phyloP scores from a whole-genome alignment of 805 yeast genomes.

The Wickerhamiella lipophila region DNA sequence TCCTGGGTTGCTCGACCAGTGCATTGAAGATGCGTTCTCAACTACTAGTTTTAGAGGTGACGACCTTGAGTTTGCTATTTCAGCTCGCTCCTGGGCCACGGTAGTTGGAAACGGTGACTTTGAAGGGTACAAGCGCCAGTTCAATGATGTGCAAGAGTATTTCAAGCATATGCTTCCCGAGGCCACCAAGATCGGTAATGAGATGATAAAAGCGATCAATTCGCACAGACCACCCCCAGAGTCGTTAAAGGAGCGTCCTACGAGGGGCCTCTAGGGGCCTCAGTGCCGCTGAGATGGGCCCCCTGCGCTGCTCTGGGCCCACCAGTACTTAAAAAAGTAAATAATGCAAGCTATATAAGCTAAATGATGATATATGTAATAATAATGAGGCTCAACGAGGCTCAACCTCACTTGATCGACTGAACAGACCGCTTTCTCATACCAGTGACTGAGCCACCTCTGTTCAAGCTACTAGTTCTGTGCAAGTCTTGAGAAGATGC shows the following conservation, averaged over 20 bases:
- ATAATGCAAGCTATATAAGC: background rate
- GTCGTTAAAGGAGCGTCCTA: background rate
- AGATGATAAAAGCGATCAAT: constrained; percentile 49
- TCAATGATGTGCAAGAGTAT: constrained; percentile 70
- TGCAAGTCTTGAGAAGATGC: background rate
- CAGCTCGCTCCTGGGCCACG: constrained; percentile 79
- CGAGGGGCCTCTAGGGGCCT: background rate
- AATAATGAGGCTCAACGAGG: too few species aligned
- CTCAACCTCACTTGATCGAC: background rate
- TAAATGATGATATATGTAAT: too few species aligned
- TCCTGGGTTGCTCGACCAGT: constrained; percentile 68
- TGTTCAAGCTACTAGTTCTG: background rate
- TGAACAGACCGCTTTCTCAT: constrained; percentile 1
- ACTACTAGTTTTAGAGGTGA: constrained; percentile 68
- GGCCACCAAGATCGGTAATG: constrained; percentile 81
- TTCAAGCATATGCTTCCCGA: constrained; percentile 79
- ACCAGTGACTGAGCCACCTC: background rate
- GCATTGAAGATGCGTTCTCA: constrained; percentile 56
- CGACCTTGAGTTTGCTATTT: constrained; percentile 83
- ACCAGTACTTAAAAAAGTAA: background rate
- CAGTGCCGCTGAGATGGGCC: too few species aligned
- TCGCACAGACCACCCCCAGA: constrained; percentile 15
- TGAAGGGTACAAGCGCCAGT: constrained; percentile 53
- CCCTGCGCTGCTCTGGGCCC: too few species aligned
- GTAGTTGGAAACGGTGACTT: constrained; percentile 67